A percentile compares a stretch with the other conserved stretches of the same genome.
Conservation (phyloP, 805 yeast species). For the Wickerhamiella musiphila region DNA sequence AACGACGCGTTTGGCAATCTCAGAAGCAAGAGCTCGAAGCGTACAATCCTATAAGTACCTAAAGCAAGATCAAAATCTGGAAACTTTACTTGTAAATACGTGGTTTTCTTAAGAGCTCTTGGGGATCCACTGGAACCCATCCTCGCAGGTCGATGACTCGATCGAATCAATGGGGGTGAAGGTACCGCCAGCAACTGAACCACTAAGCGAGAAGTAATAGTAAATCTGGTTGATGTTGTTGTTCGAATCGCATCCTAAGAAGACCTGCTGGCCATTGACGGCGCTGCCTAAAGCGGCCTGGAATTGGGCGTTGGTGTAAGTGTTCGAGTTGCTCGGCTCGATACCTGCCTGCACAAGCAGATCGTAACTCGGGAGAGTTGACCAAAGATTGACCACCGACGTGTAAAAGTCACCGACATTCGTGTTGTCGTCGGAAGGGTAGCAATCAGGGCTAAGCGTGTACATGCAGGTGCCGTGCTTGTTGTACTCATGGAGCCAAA, state of each 20-base stretch:
- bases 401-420: conserved; percentile 54
- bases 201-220: conserved; percentile 64
- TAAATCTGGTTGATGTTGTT: conserved; percentile 46
- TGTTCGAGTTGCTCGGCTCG: conserved; percentile 38
- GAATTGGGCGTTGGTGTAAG: conserved; percentile 35
- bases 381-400: conserved; percentile 39
- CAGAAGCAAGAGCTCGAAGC: too few relatives aligned
- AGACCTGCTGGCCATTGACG: conserved; percentile 35
- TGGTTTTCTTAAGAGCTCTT: conserved; percentile 38
- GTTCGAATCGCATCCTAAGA: conserved; percentile 36
- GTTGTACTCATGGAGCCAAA: conserved; percentile 88
- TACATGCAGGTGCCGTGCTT: conserved; percentile 88
- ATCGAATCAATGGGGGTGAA: conserved; percentile 42
- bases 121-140: conserved; percentile 58
- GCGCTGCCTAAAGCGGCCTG: conserved; percentile 21
- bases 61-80: too few relatives aligned
- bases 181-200: conserved; percentile 48
- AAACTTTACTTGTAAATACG: too few relatives aligned
- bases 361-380: conserved; percentile 45
- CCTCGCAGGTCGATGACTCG: conserved; percentile 46
- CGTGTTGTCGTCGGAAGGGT: conserved; percentile 21
- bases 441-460: conserved; percentile 60
- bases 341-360: conserved; percentile 53
- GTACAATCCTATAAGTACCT: too few relatives aligned
- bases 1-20: too few relatives aligned